A percentile compares a stretch with the other conserved stretches of the same genome.
Evolutionary conservation across 305 asterid species (phyloP).

Genomic region (Fraxinus angustifolia): DNA sequence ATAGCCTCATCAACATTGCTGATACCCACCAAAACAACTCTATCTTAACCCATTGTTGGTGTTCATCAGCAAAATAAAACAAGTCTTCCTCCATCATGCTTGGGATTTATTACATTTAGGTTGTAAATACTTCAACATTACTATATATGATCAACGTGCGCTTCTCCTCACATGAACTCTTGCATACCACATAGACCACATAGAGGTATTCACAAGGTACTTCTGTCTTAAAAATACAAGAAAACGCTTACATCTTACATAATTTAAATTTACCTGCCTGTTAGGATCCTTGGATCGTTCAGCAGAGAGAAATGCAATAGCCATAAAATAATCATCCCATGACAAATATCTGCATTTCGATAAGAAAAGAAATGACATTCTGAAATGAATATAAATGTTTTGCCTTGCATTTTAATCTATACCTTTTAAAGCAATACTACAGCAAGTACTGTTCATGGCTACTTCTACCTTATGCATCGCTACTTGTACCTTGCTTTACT

Average conservation of each 20-base stretch:
- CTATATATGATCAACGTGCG: neutral
- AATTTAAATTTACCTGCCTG: slow-evolving; percentile 59
- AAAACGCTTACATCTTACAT: neutral
- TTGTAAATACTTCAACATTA: neutral
- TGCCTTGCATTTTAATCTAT: neutral
- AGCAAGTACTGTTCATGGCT: neutral
- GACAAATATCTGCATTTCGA: slow-evolving; percentile 53
- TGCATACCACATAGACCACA: neutral
- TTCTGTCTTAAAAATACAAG: neutral
- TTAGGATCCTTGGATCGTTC: slow-evolving; percentile 92
- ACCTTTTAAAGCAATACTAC: neutral
- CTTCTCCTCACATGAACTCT: neutral
- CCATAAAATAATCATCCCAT: slow-evolving; percentile 92
- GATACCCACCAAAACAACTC: neutral
- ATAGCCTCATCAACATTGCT: neutral
- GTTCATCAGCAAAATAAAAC: neutral
- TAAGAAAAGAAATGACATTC: slow-evolving; percentile 3
- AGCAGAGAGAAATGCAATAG: slow-evolving; percentile 83
- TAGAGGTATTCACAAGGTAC: neutral
- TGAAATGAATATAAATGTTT: neutral
- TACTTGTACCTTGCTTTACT: neutral
- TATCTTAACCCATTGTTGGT: neutral
- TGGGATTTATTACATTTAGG: neutral
- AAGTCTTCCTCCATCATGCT: neutral
- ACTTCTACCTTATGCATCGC: neutral